Evolutionary conservation across 768 basidiomycete genomes (phyloP), one percentile per base, ranked within the genome.

Genomic region (Cyathus striatus): DNA sequence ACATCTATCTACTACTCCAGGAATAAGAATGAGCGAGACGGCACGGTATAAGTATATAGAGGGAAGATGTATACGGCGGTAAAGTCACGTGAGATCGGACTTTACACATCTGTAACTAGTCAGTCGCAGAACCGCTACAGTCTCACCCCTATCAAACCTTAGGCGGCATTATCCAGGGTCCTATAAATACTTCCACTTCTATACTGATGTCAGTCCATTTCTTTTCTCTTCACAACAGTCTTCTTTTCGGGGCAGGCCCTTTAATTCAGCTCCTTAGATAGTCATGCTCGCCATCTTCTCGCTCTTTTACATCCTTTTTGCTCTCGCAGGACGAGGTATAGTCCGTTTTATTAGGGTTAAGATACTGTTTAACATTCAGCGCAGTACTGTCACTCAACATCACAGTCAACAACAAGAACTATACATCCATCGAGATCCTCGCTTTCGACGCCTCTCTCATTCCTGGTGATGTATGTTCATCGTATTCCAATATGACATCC

Each of bases 241-340:
- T 32, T 32, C 17, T 38, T 51, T 49, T 41, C 38, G 41, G 48
- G 47, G 24, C 45, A 43, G 42, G 48, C 44, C 43, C 45, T 59
- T 58, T 55, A 51, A 60, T 61, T 49, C 57, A 61, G 62, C 44
- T 47, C 36, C 39, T 46, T 48, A 43, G 27, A 41, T 44, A 44
- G 41, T 44, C 49, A 54, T 68, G 64, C 49, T 54, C 46, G 60
- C 55, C 48, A 46, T 52, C 43, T 48, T 63, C 48, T 32, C 59
- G 51, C 27, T 60, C 46, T 49, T 65, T 48, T 57, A 69, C 42
- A 46, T 73, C 41, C 51, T 76, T 48, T 51, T 61, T 42, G 61
- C 62, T 52, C 69, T 83, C 65, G 78, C 76, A 58, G 69, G 78
- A 50, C 79, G 71, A 78, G 79, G 83, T 81, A 52, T 16, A 16